These are phyloP conservation scores for Ampelocalamus luodianensis DNA, from an alignment of 176 grass and related monocot genomes.

Conservation along the genomic window DNA sequence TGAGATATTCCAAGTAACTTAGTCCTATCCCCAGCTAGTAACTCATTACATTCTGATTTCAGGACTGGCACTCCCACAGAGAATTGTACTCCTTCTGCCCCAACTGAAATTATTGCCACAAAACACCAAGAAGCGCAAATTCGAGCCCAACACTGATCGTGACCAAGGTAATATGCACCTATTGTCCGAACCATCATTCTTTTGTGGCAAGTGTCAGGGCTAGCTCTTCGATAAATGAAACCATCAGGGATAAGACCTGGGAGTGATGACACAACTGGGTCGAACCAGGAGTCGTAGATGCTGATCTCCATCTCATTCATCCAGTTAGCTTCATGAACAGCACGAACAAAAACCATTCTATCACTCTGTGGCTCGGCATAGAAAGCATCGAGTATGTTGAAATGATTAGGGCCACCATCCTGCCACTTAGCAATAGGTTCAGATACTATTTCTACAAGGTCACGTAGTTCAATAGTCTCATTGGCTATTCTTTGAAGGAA, in stretches of 20 bases:
- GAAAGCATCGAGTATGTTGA: conserved; percentile 87
- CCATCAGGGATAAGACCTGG: conserved; percentile 78
- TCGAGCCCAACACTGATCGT: too few species aligned
- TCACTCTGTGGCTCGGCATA: conserved; percentile 86
- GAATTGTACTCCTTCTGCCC: too few species aligned
- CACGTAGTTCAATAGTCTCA: conserved; percentile 79
- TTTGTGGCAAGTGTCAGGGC: conserved; percentile 74
- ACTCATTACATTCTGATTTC: too few species aligned
- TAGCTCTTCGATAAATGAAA: conserved; percentile 85
- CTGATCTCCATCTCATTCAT: conserved; percentile 88
- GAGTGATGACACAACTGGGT: conserved; percentile 72
- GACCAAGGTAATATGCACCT: too few species aligned
- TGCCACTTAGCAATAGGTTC: conserved; percentile 84
- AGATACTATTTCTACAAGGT: conserved; percentile 92
- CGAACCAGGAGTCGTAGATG: conserved; percentile 89
- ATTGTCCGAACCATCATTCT: conserved; percentile 69
- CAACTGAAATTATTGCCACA: too few species aligned
- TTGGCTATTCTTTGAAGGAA: conserved; percentile 89
- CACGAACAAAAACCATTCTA: conserved; percentile 86
- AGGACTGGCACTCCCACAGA: too few species aligned
- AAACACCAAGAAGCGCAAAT: too few species aligned
- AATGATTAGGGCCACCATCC: conserved; percentile 79
- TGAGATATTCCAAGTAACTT: too few species aligned
- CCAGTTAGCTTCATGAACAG: conserved; percentile 84
- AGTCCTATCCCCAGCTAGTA: too few species aligned